phyloP scores from a whole-genome alignment of 148 eudicot species.

The Rhododendron molle region DNA sequence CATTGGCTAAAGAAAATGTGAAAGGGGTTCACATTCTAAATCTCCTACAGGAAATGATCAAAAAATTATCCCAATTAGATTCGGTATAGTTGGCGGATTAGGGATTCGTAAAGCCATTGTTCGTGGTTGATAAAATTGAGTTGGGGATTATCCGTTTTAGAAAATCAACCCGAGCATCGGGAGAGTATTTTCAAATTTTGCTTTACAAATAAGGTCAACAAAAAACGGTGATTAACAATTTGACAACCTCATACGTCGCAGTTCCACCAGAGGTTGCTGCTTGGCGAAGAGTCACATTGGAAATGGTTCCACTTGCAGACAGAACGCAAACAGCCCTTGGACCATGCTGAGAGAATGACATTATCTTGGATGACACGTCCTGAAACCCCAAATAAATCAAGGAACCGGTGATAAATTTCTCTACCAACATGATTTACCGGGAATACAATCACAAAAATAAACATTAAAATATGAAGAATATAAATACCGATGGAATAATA shows the following conservation, averaged over 20 bases:
- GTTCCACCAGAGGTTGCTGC: slow-evolving; percentile 81
- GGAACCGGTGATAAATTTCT: neutral
- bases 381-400: slow-evolving; percentile 22
- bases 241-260: slow-evolving; percentile 81
- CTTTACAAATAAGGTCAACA: neutral
- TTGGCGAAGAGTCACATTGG: slow-evolving; percentile 84
- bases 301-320: slow-evolving; percentile 80
- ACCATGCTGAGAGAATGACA: slow-evolving; percentile 87
- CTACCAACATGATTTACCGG: neutral
- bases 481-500: too few relatives aligned
- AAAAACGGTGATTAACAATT: neutral
- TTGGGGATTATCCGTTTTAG: neutral
- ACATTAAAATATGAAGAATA: neutral
- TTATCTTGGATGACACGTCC: slow-evolving; percentile 76
- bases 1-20: neutral
- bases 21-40: neutral
- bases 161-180: neutral
- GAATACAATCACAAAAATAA: neutral
- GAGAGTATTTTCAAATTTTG: neutral
- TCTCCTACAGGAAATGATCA: neutral
- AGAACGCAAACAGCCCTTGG: slow-evolving; percentile 80
- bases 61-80: neutral
- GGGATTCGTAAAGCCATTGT: neutral
- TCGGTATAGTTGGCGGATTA: neutral
- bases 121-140: neutral